Conservation (phyloP, 2,329 filamentous ascomycete species). For the Apiospora sp. region DNA sequence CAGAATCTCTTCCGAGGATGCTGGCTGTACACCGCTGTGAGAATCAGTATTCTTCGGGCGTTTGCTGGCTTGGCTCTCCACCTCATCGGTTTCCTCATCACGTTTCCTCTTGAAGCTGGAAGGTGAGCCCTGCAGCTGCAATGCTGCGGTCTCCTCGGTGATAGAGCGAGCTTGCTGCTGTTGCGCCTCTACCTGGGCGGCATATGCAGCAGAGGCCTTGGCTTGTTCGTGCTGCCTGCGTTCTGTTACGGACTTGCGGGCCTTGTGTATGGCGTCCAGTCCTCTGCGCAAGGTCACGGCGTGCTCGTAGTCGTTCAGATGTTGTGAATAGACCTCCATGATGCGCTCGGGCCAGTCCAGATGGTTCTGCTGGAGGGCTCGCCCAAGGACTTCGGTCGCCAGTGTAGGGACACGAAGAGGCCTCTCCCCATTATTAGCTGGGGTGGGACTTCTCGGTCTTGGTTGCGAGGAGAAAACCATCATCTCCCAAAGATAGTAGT, state of each 20-base stretch:
- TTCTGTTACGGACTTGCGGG: conserved; percentile 67
- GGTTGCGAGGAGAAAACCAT: conserved; percentile 55
- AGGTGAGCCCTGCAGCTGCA: conserved; percentile 44
- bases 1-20: conserved; percentile 44
- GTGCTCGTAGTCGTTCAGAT: conserved; percentile 91
- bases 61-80: conserved; percentile 65
- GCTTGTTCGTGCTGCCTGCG: conserved; percentile 72
- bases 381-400: conserved; percentile 79
- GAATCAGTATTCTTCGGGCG: conserved; percentile 61
- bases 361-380: conserved; percentile 68
- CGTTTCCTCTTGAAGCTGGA: conserved; percentile 76
- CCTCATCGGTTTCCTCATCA: conserved; percentile 60
- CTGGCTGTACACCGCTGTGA: background rate
- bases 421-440: conserved; percentile 50
- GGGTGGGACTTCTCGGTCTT: conserved; percentile 53
- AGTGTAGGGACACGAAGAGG: conserved; percentile 70
- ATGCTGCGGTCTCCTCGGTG: conserved; percentile 35
- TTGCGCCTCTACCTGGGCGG: conserved; percentile 42
- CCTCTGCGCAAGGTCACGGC: conserved; percentile 78
- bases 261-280: conserved; percentile 75
- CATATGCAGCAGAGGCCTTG: conserved; percentile 63
- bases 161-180: conserved; percentile 43
- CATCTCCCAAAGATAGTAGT: conserved; percentile 93
- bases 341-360: conserved; percentile 82
- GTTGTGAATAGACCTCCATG: conserved; percentile 75